Conservation (phyloP, 345 rosid genomes). For the Eucalyptus virginea region DNA sequence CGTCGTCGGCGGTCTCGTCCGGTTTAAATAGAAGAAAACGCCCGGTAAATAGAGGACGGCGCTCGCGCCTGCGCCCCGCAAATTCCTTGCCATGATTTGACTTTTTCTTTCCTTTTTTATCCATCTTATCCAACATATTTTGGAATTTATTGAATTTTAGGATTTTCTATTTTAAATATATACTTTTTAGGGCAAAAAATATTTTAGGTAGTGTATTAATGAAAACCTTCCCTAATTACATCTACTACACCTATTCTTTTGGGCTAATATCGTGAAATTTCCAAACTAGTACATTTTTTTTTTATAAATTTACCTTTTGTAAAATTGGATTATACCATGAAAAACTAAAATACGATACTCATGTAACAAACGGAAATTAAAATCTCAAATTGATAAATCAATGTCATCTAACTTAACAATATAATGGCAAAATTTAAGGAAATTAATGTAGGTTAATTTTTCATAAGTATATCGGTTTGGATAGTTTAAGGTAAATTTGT, state of each 20-base stretch:
- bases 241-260: background rate
- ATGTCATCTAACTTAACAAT: too few relatives aligned
- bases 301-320: accelerated
- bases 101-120: background rate
- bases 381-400: too few relatives aligned
- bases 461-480: accelerated
- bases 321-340: too few relatives aligned
- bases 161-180: background rate
- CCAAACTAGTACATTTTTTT: too few relatives aligned
- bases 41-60: background rate
- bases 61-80: background rate
- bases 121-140: background rate
- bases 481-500: too few relatives aligned
- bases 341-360: too few relatives aligned
- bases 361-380: too few relatives aligned
- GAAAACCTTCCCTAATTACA: background rate
- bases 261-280: too few relatives aligned
- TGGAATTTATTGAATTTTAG: background rate
- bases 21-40: background rate
- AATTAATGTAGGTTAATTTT: accelerated
- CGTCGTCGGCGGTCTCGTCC: background rate
- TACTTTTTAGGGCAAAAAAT: background rate
- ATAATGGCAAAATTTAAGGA: too few relatives aligned
- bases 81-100: background rate
- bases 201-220: background rate